Evolutionary conservation across 768 basidiomycete genomes (phyloP).

Genomic region (Glaciozyma antarctica): DNA sequence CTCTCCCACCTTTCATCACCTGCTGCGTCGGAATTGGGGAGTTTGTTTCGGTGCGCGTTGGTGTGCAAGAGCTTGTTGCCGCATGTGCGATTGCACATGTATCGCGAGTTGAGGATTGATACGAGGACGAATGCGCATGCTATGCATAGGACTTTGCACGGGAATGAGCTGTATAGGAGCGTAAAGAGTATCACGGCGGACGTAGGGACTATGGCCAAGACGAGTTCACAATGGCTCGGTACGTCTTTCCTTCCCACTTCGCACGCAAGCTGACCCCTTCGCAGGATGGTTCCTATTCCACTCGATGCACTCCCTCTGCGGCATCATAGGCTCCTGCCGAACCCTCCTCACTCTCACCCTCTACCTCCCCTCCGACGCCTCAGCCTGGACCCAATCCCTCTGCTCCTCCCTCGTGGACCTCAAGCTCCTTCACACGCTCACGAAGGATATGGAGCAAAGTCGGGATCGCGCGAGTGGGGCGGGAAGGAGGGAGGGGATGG

Average conservation of each 20-base stretch:
- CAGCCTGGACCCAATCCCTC: conserved; percentile 23
- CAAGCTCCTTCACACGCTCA: conserved; percentile 19
- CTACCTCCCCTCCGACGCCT: conserved; percentile 13
- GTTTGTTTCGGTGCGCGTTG: conserved; percentile 4
- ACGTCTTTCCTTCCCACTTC: background rate
- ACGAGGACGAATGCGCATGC: conserved; percentile 28
- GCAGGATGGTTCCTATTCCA: conserved; percentile 32
- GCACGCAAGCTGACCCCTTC: background rate
- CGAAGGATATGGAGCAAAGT: conserved; percentile 19
- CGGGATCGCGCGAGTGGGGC: background rate
- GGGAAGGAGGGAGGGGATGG: conserved; percentile 23
- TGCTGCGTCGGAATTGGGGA: conserved; percentile 1
- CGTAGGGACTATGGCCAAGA: conserved; percentile 22
- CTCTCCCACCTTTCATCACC: conserved; percentile 12
- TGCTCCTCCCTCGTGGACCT: conserved; percentile 18
- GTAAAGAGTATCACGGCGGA: conserved; percentile 19
- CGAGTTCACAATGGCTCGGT: conserved; percentile 27
- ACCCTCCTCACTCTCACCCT: conserved; percentile 18
- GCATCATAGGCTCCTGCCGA: conserved; percentile 29
- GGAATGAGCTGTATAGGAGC: conserved; percentile 1
- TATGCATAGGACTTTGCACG: conserved; percentile 27
- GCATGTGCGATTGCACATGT: conserved; percentile 15
- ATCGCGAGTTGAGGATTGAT: conserved; percentile 16
- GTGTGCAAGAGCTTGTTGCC: conserved; percentile 8
- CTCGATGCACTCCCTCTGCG: conserved; percentile 32